Evolutionary conservation across 805 yeast species (phyloP).

Genomic region (Lachancea lanzarotensis): DNA sequence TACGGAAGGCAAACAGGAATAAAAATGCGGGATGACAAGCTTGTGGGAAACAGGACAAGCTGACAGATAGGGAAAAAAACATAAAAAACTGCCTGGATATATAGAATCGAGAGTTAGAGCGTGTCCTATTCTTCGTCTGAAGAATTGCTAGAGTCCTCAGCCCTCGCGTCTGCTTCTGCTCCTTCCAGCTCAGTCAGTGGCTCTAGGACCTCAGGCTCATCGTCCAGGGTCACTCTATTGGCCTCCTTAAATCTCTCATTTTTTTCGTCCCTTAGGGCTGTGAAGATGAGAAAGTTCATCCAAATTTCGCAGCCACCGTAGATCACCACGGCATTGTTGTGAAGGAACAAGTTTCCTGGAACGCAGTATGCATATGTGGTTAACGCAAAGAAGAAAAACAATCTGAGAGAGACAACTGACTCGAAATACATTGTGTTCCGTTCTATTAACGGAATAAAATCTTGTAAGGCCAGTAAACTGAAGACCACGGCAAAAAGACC

Average conservation of each 20-base stretch:
- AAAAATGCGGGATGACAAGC: neutral
- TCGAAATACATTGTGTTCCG: slow-evolving; percentile 46
- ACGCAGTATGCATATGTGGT: slow-evolving; percentile 46
- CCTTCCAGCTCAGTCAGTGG: slow-evolving; percentile 1
- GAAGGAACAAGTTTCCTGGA: slow-evolving; percentile 38
- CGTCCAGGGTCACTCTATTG: slow-evolving; percentile 13
- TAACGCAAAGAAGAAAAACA: slow-evolving; percentile 43
- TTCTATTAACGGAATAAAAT: slow-evolving; percentile 52
- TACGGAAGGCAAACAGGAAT: neutral
- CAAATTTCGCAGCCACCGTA: slow-evolving; percentile 62
- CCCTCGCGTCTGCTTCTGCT: slow-evolving; percentile 9
- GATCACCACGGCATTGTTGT: slow-evolving; percentile 56
- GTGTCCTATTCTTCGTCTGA: neutral
- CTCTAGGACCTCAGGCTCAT: slow-evolving; percentile 7
- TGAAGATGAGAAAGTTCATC: slow-evolving; percentile 58
- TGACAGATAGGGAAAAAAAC: neutral
- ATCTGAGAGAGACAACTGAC: slow-evolving; percentile 52
- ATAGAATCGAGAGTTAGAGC: no score
- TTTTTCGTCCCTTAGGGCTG: slow-evolving; percentile 59
- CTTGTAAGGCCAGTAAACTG: slow-evolving; percentile 41
- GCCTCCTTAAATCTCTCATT: slow-evolving; percentile 39
- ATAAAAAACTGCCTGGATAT: no score
- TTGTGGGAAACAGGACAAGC: neutral
- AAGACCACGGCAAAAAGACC: slow-evolving; percentile 47
- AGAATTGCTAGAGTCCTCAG: neutral